These are phyloP conservation scores for Chenopodium quinoa DNA, from an alignment of 148 eudicot genomes.

Conservation along the genomic window DNA sequence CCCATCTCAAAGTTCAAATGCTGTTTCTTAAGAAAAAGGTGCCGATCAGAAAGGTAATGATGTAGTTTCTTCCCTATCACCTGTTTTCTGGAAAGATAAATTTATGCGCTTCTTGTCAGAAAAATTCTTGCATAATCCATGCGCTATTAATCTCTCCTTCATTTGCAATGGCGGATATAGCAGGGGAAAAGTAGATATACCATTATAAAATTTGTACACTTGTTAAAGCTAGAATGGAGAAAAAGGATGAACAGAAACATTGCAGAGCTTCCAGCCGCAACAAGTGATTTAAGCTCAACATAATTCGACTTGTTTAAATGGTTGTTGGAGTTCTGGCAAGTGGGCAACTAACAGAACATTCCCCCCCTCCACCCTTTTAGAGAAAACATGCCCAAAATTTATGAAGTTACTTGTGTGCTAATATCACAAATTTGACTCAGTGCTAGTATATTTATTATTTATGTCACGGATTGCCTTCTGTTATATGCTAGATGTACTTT, in stretches of 20 bases:
- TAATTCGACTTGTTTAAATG: no score
- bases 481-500: neutral
- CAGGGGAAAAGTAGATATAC: neutral
- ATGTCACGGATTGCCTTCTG: neutral
- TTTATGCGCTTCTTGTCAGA: neutral
- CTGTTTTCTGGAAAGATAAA: neutral
- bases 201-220: no score
- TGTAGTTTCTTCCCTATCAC: neutral
- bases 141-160: neutral
- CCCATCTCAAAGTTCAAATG: slow-evolving; percentile 79
- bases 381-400: neutral
- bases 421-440: neutral
- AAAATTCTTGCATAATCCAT: neutral
- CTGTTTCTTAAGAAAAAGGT: slow-evolving; percentile 69
- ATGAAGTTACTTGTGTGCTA: neutral
- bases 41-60: slow-evolving; percentile 65
- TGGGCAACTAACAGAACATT: neutral
- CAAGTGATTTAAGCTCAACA: neutral
- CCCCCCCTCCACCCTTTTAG: neutral
- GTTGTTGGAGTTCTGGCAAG: no score
- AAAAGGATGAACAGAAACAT: neutral
- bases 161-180: neutral
- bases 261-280: neutral
- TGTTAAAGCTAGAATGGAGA: neutral
- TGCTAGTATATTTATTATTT: neutral